These are phyloP conservation scores for Antrodiella citrinella DNA, from an alignment of 768 basidiomycete genomes.

Conservation along the genomic window DNA sequence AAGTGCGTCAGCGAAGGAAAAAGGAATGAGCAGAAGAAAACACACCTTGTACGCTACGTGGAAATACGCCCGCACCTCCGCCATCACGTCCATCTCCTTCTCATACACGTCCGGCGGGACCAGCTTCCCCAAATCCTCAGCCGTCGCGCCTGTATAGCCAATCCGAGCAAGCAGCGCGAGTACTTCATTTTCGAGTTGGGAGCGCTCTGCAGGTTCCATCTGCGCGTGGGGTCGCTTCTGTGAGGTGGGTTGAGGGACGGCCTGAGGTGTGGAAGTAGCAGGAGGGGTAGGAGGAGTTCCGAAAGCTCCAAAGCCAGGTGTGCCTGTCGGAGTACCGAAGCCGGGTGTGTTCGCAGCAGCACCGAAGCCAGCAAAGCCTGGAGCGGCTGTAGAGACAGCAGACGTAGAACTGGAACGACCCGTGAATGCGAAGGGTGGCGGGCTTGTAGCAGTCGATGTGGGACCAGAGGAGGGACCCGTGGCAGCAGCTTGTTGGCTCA, in stretches of 20 bases:
- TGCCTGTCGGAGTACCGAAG: too few species aligned
- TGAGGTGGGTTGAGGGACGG: neutral
- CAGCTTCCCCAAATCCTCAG: constrained; percentile 7
- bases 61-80: constrained; percentile 62
- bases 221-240: neutral
- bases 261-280: neutral
- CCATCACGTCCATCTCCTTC: constrained; percentile 54
- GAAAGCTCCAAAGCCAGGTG: neutral
- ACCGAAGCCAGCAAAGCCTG: too few species aligned
- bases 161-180: neutral
- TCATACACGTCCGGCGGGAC: constrained; percentile 35
- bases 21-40: neutral
- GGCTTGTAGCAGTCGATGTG: too few species aligned
- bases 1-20: neutral
- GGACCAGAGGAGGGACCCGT: too few species aligned
- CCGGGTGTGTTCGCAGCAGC: too few species aligned
- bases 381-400: too few species aligned
- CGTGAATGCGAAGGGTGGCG: too few species aligned
- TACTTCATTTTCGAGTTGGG: neutral
- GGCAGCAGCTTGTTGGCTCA: too few species aligned
- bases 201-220: neutral
- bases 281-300: neutral
- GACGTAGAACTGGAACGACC: too few species aligned
- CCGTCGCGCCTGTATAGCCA: neutral
- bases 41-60: constrained; percentile 37